Evolutionary conservation across 441 rosid genomes (phyloP).

Genomic region (Hypseocharis bilobata): DNA sequence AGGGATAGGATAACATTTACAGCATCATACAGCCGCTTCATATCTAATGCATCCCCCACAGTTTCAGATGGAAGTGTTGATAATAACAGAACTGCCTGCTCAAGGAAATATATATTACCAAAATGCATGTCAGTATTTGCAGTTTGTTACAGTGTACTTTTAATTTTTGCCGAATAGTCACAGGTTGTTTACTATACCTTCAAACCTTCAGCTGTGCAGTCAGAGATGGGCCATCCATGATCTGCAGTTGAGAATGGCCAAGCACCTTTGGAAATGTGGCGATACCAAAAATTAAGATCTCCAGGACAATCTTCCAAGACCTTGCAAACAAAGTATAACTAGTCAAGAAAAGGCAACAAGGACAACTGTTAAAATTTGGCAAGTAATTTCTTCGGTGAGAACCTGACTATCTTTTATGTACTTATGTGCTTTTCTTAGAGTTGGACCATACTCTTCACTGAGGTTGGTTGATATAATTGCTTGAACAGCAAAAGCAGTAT

Average conservation of each 20-base stretch:
- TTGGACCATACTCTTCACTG: slow-evolving; percentile 51
- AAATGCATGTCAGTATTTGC: slow-evolving; percentile 6
- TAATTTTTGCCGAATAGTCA: slow-evolving; percentile 12
- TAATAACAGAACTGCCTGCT: slow-evolving; percentile 57
- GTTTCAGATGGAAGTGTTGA: slow-evolving; percentile 57
- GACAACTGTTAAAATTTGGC: neutral
- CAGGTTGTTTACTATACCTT: slow-evolving; percentile 39
- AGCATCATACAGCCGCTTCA: slow-evolving; percentile 53
- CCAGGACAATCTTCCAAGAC: slow-evolving; percentile 75
- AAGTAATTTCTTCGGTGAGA: neutral
- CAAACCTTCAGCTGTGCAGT: slow-evolving; percentile 89
- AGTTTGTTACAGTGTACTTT: neutral
- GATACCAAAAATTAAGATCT: slow-evolving; percentile 68
- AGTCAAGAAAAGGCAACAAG: neutral
- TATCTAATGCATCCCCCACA: slow-evolving; percentile 67
- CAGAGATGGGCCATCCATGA: slow-evolving; percentile 98
- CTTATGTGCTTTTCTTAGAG: slow-evolving; percentile 54
- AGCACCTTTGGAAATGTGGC: slow-evolving; percentile 95
- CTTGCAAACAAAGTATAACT: slow-evolving; percentile 31
- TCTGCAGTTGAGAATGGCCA: slow-evolving; percentile 95
- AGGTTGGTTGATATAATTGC: slow-evolving; percentile 70
- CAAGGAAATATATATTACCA: slow-evolving; percentile 8
- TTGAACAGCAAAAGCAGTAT: slow-evolving; percentile 73
- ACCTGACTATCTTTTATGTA: slow-evolving; percentile 77
- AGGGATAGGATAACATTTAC: slow-evolving; percentile 81